Evolutionary conservation across 805 yeast species (phyloP).

Genomic region (Myxozyma mucilagina): DNA sequence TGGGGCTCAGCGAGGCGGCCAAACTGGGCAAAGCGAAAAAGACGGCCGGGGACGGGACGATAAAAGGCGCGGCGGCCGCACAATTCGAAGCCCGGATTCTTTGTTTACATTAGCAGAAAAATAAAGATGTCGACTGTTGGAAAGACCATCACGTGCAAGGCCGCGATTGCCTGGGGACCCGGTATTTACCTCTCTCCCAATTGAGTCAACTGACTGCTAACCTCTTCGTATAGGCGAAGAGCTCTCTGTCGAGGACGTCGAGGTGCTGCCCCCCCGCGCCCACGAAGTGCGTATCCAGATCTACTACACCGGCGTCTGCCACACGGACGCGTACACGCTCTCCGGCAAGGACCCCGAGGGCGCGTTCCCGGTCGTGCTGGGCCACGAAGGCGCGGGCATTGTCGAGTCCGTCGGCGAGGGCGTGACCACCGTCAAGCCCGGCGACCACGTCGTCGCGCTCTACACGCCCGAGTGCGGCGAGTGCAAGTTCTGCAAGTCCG

Average conservation of each 20-base stretch:
- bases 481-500: conserved; percentile 92
- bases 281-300: conserved; percentile 95
- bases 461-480: conserved; percentile 96
- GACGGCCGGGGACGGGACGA: no score
- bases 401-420: conserved; percentile 96
- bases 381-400: conserved; percentile 98
- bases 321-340: conserved; percentile 95
- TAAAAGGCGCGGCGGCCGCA: not conserved
- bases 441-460: conserved; percentile 89
- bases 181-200: conserved; percentile 42
- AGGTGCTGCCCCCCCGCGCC: conserved; percentile 91
- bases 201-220: not conserved
- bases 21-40: not conserved
- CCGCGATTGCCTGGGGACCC: conserved; percentile 98
- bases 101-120: not conserved
- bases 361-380: conserved; percentile 84
- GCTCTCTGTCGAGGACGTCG: conserved; percentile 78
- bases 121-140: conserved; percentile 38
- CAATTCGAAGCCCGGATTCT: not conserved
- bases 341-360: conserved; percentile 97
- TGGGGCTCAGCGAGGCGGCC: conserved; percentile 1
- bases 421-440: conserved; percentile 83
- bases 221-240: conserved; percentile 43
- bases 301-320: conserved; percentile 91
- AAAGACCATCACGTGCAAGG: conserved; percentile 70